These are phyloP conservation scores for Dactylellina leptospora DNA, from an alignment of 2,329 filamentous ascomycete species.

Conservation along the genomic window DNA sequence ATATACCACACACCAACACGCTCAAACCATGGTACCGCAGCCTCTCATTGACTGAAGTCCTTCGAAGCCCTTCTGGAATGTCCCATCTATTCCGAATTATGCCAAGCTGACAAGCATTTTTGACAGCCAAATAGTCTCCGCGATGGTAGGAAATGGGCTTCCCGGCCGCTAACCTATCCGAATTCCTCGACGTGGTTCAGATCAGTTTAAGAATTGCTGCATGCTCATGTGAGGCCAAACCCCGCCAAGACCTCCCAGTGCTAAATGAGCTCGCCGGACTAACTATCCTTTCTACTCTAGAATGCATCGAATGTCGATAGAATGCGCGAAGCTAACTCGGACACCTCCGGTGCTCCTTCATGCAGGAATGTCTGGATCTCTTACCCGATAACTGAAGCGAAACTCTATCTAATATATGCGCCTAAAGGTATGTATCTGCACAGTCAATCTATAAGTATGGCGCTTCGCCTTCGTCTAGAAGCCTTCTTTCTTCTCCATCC, in stretches of 20 bases:
- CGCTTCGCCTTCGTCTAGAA: slow-evolving; percentile 4
- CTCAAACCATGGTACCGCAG: slow-evolving; percentile 6
- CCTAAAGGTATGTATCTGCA: neutral
- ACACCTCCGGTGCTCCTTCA: neutral
- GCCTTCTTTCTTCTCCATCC: slow-evolving; percentile 4
- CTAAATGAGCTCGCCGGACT: neutral
- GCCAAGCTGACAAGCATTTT: neutral
- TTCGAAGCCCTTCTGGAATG: neutral
- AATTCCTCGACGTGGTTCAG: slow-evolving; percentile 17
- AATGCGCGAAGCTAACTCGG: neutral
- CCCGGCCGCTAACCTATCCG: slow-evolving; percentile 13
- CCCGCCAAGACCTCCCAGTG: slow-evolving; percentile 2
- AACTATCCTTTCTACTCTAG: neutral
- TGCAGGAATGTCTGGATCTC: slow-evolving; percentile 8
- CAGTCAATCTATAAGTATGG: slow-evolving; percentile 6
- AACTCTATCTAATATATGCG: slow-evolving; percentile 14
- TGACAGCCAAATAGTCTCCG: slow-evolving; percentile 11
- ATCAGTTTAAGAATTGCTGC: slow-evolving; percentile 18
- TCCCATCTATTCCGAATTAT: neutral
- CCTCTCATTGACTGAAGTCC: neutral
- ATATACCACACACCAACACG: neutral
- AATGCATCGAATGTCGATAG: slow-evolving; percentile 3
- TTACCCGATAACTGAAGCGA: slow-evolving; percentile 13
- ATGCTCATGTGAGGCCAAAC: slow-evolving; percentile 3
- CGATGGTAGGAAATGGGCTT: neutral